Evolutionary conservation across 1,284 basidiomycete species (phyloP).

Genomic region (Sparassis latifolia): DNA sequence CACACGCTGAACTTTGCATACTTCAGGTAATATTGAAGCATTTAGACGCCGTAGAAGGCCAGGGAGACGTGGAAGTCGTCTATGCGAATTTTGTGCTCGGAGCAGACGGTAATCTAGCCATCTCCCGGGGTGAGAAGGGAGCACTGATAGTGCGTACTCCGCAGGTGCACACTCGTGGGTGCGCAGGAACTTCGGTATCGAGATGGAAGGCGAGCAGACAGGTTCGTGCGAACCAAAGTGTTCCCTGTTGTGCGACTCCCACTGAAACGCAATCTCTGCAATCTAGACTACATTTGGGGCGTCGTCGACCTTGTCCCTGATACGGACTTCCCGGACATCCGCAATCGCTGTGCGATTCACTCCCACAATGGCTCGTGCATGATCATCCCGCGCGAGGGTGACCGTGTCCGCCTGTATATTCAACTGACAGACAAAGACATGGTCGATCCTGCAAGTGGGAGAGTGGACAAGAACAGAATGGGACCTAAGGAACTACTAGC

Average conservation of each 20-base stretch:
- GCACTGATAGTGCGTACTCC: not conserved
- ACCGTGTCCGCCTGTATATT: slow-evolving; percentile 70
- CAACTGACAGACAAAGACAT: slow-evolving; percentile 55
- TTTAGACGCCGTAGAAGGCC: slow-evolving; percentile 19
- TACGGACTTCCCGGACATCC: slow-evolving; percentile 80
- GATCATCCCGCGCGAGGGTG: slow-evolving; percentile 73
- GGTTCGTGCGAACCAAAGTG: slow-evolving; percentile 21
- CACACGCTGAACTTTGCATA: not conserved
- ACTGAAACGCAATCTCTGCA: too few relatives aligned
- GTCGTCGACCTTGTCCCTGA: slow-evolving; percentile 66
- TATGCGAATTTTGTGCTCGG: slow-evolving; percentile 51
- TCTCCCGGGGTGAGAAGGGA: too few relatives aligned
- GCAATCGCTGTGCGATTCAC: slow-evolving; percentile 60
- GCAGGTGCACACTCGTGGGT: slow-evolving; percentile 72
- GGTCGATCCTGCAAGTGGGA: slow-evolving; percentile 42
- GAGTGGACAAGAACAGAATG: slow-evolving; percentile 56
- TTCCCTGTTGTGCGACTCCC: too few relatives aligned
- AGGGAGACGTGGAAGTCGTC: slow-evolving; percentile 35
- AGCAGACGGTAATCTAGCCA: slow-evolving; percentile 36
- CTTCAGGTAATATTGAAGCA: slow-evolving; percentile 31
- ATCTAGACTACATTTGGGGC: slow-evolving; percentile 68
- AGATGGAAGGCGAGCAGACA: slow-evolving; percentile 76
- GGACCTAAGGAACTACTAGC: slow-evolving; percentile 58
- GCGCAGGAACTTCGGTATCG: slow-evolving; percentile 55
- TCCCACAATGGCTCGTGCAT: slow-evolving; percentile 50